Evolutionary conservation across 257 asterid species (phyloP), one percentile per base, ranked within the genome.

Genomic region (Leonotis leonurus): DNA sequence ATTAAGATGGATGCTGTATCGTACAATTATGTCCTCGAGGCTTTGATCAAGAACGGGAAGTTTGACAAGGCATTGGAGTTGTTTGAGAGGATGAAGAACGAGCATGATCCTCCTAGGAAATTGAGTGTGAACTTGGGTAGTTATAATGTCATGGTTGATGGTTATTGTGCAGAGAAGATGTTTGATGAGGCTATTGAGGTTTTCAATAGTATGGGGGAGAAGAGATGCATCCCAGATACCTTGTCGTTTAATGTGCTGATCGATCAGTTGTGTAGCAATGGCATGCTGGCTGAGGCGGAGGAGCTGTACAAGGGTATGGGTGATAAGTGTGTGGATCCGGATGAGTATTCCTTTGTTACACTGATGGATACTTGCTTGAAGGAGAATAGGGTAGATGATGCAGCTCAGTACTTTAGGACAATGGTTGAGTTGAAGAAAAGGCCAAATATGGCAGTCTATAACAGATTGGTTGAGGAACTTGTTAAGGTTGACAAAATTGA

Each of bases 361-460:
- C 68, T 92, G 62, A 89, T 89, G 97, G 96, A 86, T 65, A 77
- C 96, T 63, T 92, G 97, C 81, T 87, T 92, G 39, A 74, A 77
- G 64, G 91, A 80, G 62, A 75, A 79, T 56, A 77, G 96, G 65
- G 89, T 90, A 0, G 89, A 81, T 67, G 97, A 83, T 69, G 96
- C 95, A n/a, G 89, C 95, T 20, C 74, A 67, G 0, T 89, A 92
- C 75, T 92, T 77, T 44, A 80, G 64, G 76, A 73, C 95, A 0
- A 92, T 89, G 97, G 85, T 92, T n/a, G 95, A 92, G 59, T 77
- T 91, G 0, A 89, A 89, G 70, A 65, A 78, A 74, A 83, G 95
- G 80, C 97, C 99, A 50, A 89, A 85, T 44, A 65, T 89, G 69
- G 89, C 44, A 6, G 93, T 89, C 54, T 92, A 86, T 54, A 79